phyloP scores from a whole-genome alignment of 495 filamentous ascomycete species.

The Bacidia rubella region DNA sequence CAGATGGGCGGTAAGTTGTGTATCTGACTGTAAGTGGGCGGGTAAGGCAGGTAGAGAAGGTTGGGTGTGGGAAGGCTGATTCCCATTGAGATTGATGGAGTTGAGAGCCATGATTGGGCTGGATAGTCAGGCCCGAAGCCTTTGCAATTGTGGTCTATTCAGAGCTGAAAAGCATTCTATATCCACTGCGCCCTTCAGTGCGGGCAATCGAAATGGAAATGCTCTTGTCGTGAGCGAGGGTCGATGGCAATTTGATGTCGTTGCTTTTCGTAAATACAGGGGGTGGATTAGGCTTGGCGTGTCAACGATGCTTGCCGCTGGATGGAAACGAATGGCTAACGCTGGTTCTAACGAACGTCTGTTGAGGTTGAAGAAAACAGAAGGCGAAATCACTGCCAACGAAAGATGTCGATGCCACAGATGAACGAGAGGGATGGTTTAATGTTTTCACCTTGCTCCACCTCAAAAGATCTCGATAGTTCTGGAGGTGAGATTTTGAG shows the following conservation, averaged over 20 bases:
- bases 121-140: neutral
- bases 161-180: neutral
- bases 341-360: neutral
- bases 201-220: neutral
- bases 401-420: neutral
- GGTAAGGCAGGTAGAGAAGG: conserved; percentile 79
- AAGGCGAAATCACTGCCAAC: neutral
- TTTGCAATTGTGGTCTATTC: neutral
- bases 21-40: conserved; percentile 87
- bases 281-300: conserved; percentile 3
- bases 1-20: conserved; percentile 86
- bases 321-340: neutral
- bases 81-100: conserved; percentile 19
- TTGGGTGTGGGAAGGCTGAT: conserved; percentile 59
- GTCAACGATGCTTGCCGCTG: neutral
- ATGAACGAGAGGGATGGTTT: neutral
- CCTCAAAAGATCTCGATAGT: too few species aligned
- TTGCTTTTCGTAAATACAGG: neutral
- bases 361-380: neutral
- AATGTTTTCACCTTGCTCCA: too few species aligned
- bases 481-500: too few species aligned
- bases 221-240: neutral
- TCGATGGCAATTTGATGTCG: neutral
- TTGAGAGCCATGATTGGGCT: conserved; percentile 20
- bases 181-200: neutral